Base-by-base conservation (phyloP, 1,284 basidiomycete species). In the Naganishia sp. region DNA sequence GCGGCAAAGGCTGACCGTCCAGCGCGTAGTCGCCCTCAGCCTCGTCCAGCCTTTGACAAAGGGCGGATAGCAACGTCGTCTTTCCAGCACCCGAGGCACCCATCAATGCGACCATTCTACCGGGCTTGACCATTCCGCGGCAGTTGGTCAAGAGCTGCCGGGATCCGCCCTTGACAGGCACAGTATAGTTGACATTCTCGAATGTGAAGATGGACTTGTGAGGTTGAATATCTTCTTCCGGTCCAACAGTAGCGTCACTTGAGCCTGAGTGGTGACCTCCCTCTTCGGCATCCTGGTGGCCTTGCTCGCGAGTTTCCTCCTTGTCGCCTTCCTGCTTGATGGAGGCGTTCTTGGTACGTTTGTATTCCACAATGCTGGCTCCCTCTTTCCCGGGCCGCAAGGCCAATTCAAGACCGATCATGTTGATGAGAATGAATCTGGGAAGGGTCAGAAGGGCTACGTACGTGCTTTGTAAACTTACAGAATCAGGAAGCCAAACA, bases 111-210 rank as follows among this genome's bases (percentile, higher is more conserved):
- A 82, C 82, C 49, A 84, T 76, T 0, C 77, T 79, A 6, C 83
- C 82, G 0, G 82, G 81, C 73, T 81, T 80, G 73, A 82, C 81
- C 71, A 80, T 83, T 0, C 83, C 83, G 45, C 75, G 80, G 16
- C 84, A 79, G 50, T 81, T 75, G 70, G 82, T 75, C 53, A 84
- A 79, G 7, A 84, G 73, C 44, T 77, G 74, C 45, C 74, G 72
- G 13, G 79, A 72, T 39, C 79, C 77, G 39, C 77, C 79, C 44
- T 77, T 74, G 43, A 80, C 78, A 28, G 76, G 75, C 0, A 83
- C 81, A 39, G 72, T 76, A 74, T 84, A 84, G 28, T 70, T 72
- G 25, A 84, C 73, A 64, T 82, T 73, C 66, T 80, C 76, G 78
- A 81, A 83, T 9, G 77, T 82, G 71, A 79, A 83, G 23, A 67